Evolutionary conservation across 2,329 filamentous ascomycete genomes (phyloP), one percentile per base, ranked within the genome.

Genomic region (Exophiala alcalophila): DNA sequence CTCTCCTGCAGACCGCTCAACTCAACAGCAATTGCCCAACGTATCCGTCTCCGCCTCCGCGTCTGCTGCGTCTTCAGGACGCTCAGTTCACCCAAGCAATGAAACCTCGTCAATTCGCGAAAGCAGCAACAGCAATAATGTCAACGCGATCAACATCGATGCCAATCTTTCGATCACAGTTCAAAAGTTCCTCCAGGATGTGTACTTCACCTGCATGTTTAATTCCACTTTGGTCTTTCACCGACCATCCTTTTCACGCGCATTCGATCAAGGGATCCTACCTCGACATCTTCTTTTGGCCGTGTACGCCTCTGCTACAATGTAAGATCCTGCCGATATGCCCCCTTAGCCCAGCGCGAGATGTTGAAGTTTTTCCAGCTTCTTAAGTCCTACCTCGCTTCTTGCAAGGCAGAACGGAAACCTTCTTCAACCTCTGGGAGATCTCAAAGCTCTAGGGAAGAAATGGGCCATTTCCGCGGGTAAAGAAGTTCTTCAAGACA

Each of bases 161-260:
- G 3, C n/a, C 2, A 15, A 2, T 35, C 30, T 46, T 3, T 36
- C 42, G 10, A 20, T 7, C 7, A 10, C 42, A 6, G 28, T 27
- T 14, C 35, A 46, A 20, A 18, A 35, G 19, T 33, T 46, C 18
- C 30, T 46, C 10, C 42, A 46, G 12, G 35, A 46, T 3, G 35
- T 40, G 6, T 46, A 46, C 25, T 46, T 46, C 31, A 46, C 23
- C 11, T 46, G 42, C 36, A 40, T 40, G 29, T 46, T 40, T 36
- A 33, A 46, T 25, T 46, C 42, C 9, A 40, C 42, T 7, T 20
- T 46, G 15, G 16, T 46, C 3, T 46, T 46, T 26, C 42, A 46
- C 20, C 28, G 30, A 14, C 42, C 42, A 1, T 27, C 35, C 7
- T 40, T 46, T 23, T 24, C 35, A 9, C 21, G 25, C 4, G 36